Base-by-base conservation (phyloP, 208 protist species). In the Crithidia thermophila region DNA sequence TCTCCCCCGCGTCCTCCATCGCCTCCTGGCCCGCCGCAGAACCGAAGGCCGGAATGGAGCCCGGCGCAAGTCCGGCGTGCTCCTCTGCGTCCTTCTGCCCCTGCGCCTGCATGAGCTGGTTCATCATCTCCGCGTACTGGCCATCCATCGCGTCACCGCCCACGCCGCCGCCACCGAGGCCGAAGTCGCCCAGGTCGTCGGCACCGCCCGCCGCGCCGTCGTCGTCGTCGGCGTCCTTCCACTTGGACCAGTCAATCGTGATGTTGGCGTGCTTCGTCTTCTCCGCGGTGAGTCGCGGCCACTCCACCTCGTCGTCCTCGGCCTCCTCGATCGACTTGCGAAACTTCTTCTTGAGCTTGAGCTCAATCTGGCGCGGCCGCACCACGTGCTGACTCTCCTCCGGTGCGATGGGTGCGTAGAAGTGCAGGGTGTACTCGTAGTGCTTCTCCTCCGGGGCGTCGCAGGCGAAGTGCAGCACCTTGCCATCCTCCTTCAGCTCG, bases 241-340 rank as follows among this genome's bases (percentile, higher is more conserved):
- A 97, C 27, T 77, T 79, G 0, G 74, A 58, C 90, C 92, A 97
- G 79, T 97, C 92, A 18, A 97, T 85, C 36, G 82, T 75, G 67
- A 97, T 93, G 64, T 85, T 75, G 30, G 39, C 40, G 55, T 89
- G 72, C 43, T 88, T 91, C n/a, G 42, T 53, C 65, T 86, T 88
- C 20, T 82, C 68, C 56, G 77, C 68, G 3, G 84, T 90, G 31
- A 97, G 77, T 10, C 92, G 87, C 46, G 87, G 86, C 90, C 92
- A 97, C 56, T 66, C 71, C 45, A 80, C 33, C 37, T 79, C 75
- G 20, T 84, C 71, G 33, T 84, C 82, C 47, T 77, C 72, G 46
- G 77, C 79, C 20, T 81, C 75, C 39, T 72, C 69, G 11, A 20
- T 51, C 53, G 47, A 59, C 9, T 28, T 63, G 18, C 27, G 27